Conservation (phyloP, 306 rosid species). For the Astragalus membranaceus region DNA sequence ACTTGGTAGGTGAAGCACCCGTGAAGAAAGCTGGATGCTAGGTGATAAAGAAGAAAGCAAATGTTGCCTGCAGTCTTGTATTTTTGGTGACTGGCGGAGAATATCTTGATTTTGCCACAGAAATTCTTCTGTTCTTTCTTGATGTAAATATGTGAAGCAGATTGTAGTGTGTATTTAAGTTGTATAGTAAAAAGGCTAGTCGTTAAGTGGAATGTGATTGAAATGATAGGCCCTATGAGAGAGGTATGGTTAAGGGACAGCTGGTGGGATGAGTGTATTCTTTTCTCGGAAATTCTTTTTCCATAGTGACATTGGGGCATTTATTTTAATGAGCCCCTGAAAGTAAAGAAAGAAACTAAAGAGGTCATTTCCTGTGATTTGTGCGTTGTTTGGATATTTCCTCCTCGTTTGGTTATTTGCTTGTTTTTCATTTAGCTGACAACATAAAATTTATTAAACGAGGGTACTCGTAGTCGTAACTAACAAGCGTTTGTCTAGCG, state of each 20-base stretch:
- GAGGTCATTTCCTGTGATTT: constrained; percentile 15
- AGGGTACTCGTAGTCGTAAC: too few relatives aligned
- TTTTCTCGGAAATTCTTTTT: constrained; percentile 35
- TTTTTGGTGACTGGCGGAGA: constrained; percentile 34
- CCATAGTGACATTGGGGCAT: constrained; percentile 40
- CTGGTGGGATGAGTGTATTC: constrained; percentile 31
- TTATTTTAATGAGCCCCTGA: constrained; percentile 25
- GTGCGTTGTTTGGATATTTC: background rate
- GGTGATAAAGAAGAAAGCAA: constrained; percentile 16
- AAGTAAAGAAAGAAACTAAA: constrained; percentile 11
- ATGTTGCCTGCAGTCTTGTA: constrained; percentile 26
- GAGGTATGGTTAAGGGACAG: constrained; percentile 25
- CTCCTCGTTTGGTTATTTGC: background rate
- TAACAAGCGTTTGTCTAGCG: too few relatives aligned
- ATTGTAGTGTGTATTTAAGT: constrained; percentile 48
- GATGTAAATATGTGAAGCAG: constrained; percentile 56
- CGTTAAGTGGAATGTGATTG: constrained; percentile 35
- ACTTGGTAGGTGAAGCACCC: constrained; percentile 21
- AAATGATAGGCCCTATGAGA: constrained; percentile 21
- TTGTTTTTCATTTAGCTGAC: background rate
- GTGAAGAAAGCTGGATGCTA: constrained; percentile 23
- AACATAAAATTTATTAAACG: too few relatives aligned
- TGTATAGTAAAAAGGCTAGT: constrained; percentile 51
- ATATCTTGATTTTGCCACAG: constrained; percentile 29
- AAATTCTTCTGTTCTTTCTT: constrained; percentile 22